These are phyloP conservation scores for Fistulifera solaris DNA, from an alignment of 108 stramenopile species.

Conservation along the genomic window DNA sequence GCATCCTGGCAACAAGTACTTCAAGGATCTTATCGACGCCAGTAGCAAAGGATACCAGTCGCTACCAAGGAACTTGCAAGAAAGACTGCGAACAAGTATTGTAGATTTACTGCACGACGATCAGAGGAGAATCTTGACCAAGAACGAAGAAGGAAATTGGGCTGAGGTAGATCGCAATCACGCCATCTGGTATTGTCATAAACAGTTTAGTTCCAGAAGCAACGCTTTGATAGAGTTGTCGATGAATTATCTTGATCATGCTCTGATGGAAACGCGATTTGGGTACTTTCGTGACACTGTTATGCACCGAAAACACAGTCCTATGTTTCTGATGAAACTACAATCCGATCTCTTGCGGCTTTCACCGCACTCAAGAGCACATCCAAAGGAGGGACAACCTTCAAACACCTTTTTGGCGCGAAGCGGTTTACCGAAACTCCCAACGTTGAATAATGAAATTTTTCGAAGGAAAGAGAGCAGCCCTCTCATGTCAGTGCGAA, in stretches of 20 bases:
- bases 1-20: conserved; percentile 39
- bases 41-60: conserved; percentile 10
- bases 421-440: not conserved
- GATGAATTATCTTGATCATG: conserved; percentile 17
- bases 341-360: not conserved
- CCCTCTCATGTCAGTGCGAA: no score
- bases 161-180: conserved; percentile 9
- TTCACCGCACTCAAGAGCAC: not conserved
- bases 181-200: conserved; percentile 15
- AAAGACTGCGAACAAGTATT: conserved; percentile 13
- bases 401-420: not conserved
- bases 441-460: not conserved
- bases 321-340: not conserved
- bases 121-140: conserved; percentile 24
- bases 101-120: conserved; percentile 2
- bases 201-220: conserved; percentile 9
- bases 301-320: conserved; percentile 9
- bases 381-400: not conserved
- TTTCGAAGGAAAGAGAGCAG: not conserved
- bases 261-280: conserved; percentile 18
- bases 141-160: conserved; percentile 29
- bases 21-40: conserved; percentile 14
- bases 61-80: conserved; percentile 13
- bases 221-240: conserved; percentile 11
- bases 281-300: conserved; percentile 21